Evolutionary conservation across 768 basidiomycete genomes (phyloP).

Genomic region (Serendipita sp.): DNA sequence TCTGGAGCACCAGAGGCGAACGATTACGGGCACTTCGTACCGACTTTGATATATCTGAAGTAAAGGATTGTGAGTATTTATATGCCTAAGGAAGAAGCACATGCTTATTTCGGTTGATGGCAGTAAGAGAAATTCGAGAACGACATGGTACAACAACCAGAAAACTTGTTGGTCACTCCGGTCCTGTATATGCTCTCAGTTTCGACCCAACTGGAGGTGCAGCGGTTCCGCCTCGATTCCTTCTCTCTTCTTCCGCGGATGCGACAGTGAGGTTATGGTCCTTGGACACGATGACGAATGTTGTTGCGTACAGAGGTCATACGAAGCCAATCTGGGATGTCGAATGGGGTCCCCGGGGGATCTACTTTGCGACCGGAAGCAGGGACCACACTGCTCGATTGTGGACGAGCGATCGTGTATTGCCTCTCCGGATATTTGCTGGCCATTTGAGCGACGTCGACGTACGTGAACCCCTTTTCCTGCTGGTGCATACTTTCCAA

Average conservation of each 20-base stretch:
- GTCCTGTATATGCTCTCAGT: conserved; percentile 84
- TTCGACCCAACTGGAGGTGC: conserved; percentile 89
- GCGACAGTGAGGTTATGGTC: conserved; percentile 88
- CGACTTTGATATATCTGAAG: conserved; percentile 49
- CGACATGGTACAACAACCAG: conserved; percentile 72
- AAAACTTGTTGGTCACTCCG: conserved; percentile 95
- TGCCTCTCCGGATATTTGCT: conserved; percentile 79
- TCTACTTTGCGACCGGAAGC: conserved; percentile 96
- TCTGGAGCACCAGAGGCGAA: conserved; percentile 93
- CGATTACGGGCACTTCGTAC: conserved; percentile 61
- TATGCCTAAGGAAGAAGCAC: not conserved
- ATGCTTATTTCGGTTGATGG: conserved; percentile 22
- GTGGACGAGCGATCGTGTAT: conserved; percentile 87
- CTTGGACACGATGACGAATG: conserved; percentile 81
- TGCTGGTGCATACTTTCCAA: not conserved
- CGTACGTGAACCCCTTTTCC: conserved; percentile 35
- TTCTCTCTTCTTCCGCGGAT: conserved; percentile 87
- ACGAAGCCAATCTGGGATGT: conserved; percentile 98
- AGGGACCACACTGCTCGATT: conserved; percentile 86
- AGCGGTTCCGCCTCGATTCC: conserved; percentile 65
- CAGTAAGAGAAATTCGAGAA: conserved; percentile 50
- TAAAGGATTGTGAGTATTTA: conserved; percentile 47
- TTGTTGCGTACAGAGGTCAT: conserved; percentile 90
- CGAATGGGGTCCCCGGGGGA: conserved; percentile 94
- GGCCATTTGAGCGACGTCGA: conserved; percentile 96